Evolutionary conservation across 129 eudicot species (phyloP).

Genomic region (Pseudognaphalium luteoalbum): DNA sequence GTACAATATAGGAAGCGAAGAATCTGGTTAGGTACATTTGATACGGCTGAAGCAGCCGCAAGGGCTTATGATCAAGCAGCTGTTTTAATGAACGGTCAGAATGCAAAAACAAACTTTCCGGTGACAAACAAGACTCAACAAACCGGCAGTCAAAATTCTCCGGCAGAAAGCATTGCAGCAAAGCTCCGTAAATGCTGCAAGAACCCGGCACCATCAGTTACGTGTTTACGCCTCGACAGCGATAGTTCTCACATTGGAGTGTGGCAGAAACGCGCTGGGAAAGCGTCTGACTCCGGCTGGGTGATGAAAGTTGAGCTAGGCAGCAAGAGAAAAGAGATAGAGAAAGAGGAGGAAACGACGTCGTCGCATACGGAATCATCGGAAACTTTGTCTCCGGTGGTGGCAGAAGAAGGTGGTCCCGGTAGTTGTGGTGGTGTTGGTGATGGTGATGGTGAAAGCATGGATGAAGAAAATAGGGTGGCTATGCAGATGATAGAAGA

Average conservation of each 20-base stretch:
- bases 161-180: constrained; percentile 27
- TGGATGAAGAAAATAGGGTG: constrained; percentile 41
- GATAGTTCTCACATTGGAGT: constrained; percentile 44
- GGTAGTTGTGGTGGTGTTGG: constrained; percentile 5
- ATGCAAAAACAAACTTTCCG: constrained; percentile 47
- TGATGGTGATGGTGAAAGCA: constrained; percentile 3
- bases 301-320: constrained; percentile 38
- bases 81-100: constrained; percentile 42
- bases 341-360: background rate
- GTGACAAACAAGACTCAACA: constrained; percentile 1
- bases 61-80: constrained; percentile 48
- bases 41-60: constrained; percentile 46
- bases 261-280: constrained; percentile 50
- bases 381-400: constrained; percentile 4
- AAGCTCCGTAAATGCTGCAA: constrained; percentile 39
- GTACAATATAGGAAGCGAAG: constrained; percentile 38
- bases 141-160: background rate
- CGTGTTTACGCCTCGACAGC: constrained; percentile 42
- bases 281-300: constrained; percentile 37
- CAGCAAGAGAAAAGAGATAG: constrained; percentile 15
- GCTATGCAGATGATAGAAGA: constrained; percentile 50
- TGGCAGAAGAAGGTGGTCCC: constrained; percentile 17
- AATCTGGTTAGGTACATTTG: constrained; percentile 52
- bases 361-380: background rate
- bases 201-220: constrained; percentile 38